Percentiles rank a stretch among this genome's conserved stretches.
These are phyloP conservation scores for Yamadazyma kanchanaburiensis DNA, from an alignment of 1,139 yeast species.

Conservation along the genomic window DNA sequence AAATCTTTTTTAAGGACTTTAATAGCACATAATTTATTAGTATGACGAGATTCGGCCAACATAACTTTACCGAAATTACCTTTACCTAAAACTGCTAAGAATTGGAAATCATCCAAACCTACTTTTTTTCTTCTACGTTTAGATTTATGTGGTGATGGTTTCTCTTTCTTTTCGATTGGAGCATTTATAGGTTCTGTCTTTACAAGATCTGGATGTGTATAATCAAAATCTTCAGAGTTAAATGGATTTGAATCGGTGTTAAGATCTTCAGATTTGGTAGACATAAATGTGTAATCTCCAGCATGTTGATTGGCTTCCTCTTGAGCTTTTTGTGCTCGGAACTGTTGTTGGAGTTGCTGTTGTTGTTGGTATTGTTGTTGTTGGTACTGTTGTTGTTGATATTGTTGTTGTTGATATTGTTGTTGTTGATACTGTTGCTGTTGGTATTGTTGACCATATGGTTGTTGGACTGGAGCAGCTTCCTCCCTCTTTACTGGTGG, in stretches of 20 bases:
- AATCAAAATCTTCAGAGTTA: constrained; percentile 4
- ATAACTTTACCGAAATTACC: constrained; percentile 98
- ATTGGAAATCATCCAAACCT: constrained; percentile 92
- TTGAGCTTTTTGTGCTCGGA: constrained; percentile 3
- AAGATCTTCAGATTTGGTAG: constrained; percentile 18
- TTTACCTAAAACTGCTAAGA: constrained; percentile 91
- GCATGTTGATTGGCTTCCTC: neutral
- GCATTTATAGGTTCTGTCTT: constrained; percentile 1
- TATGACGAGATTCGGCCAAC: constrained; percentile 88
- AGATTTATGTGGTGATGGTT: constrained; percentile 20
- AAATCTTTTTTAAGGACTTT: constrained; percentile 94
- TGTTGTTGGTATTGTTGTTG: constrained; percentile 4
- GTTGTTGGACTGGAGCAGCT: constrained; percentile 4
- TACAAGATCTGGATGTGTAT: constrained; percentile 2
- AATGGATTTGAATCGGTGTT: no score
- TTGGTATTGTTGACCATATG: constrained; percentile 11
- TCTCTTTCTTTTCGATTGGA: constrained; percentile 5
- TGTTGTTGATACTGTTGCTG: constrained; percentile 11
- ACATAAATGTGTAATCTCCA: constrained; percentile 21
- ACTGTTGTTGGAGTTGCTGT: constrained; percentile 8
- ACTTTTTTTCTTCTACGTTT: constrained; percentile 60
- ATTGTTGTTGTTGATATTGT: constrained; percentile 8
- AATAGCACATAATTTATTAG: constrained; percentile 81
- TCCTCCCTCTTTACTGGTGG: no score
- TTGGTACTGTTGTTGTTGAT: constrained; percentile 12